These are phyloP conservation scores for Phytophthora aleatoria DNA, from an alignment of 352 stramenopile species.

Conservation along the genomic window DNA sequence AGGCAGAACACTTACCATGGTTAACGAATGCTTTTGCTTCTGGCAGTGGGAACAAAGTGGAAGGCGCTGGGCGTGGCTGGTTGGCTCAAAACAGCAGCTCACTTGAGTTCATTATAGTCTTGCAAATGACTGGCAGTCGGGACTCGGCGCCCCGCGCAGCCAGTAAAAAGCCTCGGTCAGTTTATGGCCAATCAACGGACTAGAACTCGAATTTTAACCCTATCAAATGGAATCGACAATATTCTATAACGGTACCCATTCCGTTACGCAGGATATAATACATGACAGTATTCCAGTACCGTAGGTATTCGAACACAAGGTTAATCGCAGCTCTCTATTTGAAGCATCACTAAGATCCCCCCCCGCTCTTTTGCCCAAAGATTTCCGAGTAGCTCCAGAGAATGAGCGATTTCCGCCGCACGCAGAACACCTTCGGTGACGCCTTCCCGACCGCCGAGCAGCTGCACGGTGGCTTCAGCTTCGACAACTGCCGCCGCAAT, in stretches of 20 bases:
- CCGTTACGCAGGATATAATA: slow-evolving; percentile 4
- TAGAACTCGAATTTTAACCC: slow-evolving; percentile 13
- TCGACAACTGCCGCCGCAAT: slow-evolving; percentile 94
- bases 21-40: slow-evolving; percentile 88
- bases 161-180: slow-evolving; percentile 36
- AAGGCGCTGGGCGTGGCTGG: slow-evolving; percentile 27
- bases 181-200: slow-evolving; percentile 40
- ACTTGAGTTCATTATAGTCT: slow-evolving; percentile 68
- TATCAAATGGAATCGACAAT: slow-evolving; percentile 22
- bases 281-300: neutral
- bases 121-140: slow-evolving; percentile 85
- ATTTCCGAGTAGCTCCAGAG: slow-evolving; percentile 17
- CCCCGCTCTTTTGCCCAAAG: slow-evolving; percentile 17
- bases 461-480: slow-evolving; percentile 88
- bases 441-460: slow-evolving; percentile 62
- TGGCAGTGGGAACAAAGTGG: slow-evolving; percentile 82
- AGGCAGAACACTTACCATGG: slow-evolving; percentile 62
- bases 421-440: slow-evolving; percentile 79
- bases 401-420: slow-evolving; percentile 87
- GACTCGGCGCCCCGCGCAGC: slow-evolving; percentile 42
- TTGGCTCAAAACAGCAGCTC: slow-evolving; percentile 37
- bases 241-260: neutral
- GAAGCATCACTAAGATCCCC: slow-evolving; percentile 33
- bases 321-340: neutral
- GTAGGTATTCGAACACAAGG: slow-evolving; percentile 4